Conservation (phyloP, 1,139 yeast genomes). For the Candida sanyaensis region DNA sequence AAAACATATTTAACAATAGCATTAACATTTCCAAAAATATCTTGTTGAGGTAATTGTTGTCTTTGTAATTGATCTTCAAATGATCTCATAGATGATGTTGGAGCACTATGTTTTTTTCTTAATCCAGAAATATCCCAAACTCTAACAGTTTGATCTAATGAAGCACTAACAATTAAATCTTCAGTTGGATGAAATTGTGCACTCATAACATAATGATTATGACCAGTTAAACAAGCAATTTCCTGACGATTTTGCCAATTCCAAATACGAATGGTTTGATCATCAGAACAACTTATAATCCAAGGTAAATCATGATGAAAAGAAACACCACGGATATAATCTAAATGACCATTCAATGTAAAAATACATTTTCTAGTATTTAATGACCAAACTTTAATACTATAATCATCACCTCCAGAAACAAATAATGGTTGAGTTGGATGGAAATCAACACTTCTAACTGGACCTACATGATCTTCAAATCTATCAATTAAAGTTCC, state of each 20-base stretch:
- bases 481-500: slow-evolving; percentile 95
- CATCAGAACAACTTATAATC: slow-evolving; percentile 96
- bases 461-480: slow-evolving; percentile 99
- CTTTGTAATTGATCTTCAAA: slow-evolving; percentile 82
- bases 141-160: slow-evolving; percentile 97
- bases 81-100: slow-evolving; percentile 50
- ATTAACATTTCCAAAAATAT: slow-evolving; percentile 90
- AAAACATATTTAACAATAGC: slow-evolving; percentile 94
- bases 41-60: slow-evolving; percentile 79
- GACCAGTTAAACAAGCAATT: slow-evolving; percentile 96
- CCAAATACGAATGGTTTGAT: slow-evolving; percentile 98
- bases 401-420: slow-evolving; percentile 96
- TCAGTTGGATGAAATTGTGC: slow-evolving; percentile 97
- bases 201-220: slow-evolving; percentile 97
- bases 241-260: slow-evolving; percentile 99
- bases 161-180: slow-evolving; percentile 92
- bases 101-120: slow-evolving; percentile 94
- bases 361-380: slow-evolving; percentile 89
- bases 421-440: slow-evolving; percentile 97
- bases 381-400: slow-evolving; percentile 94
- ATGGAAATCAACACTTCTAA: slow-evolving; percentile 92
- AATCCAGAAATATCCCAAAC: slow-evolving; percentile 98
- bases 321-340: slow-evolving; percentile 90
- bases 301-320: slow-evolving; percentile 98
- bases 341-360: slow-evolving; percentile 91